Conservation (phyloP, 306 rosid species). For the Casuarina glauca region DNA sequence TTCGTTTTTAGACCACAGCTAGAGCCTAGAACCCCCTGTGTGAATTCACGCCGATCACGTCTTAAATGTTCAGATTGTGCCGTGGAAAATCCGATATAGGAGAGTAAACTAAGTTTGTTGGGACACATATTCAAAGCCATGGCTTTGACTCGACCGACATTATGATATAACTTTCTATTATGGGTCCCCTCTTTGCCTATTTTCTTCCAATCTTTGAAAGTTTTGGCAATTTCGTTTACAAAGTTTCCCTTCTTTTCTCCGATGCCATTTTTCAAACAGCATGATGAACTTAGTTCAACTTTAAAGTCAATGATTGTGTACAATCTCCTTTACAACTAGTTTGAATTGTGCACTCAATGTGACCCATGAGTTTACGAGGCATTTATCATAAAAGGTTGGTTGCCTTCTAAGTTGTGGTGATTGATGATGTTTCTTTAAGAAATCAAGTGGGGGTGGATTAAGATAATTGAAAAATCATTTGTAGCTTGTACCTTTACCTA, state of each 20-base stretch:
- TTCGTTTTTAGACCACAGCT: slow-evolving; percentile 18
- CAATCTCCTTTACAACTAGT: slow-evolving; percentile 11
- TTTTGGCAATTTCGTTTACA: slow-evolving; percentile 22
- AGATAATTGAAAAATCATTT: slow-evolving; percentile 29
- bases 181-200: slow-evolving; percentile 23
- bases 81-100: not conserved
- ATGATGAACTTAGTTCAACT: slow-evolving; percentile 27
- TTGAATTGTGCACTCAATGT: not conserved
- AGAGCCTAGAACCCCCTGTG: slow-evolving; percentile 6
- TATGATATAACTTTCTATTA: slow-evolving; percentile 4
- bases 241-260: slow-evolving; percentile 12
- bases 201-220: slow-evolving; percentile 11
- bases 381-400: not conserved
- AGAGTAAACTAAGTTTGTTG: not conserved
- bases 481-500: not conserved
- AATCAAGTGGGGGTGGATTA: slow-evolving; percentile 6
- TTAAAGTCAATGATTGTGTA: slow-evolving; percentile 34
- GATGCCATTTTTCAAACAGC: slow-evolving; percentile 28
- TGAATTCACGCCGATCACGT: not conserved
- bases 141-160: not conserved
- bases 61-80: not conserved
- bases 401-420: not conserved
- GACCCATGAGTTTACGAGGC: not conserved
- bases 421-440: slow-evolving; percentile 21
- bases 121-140: not conserved